These are phyloP conservation scores for Aspergillus heteromorphus DNA, from an alignment of 495 filamentous ascomycete species.

Conservation along the genomic window DNA sequence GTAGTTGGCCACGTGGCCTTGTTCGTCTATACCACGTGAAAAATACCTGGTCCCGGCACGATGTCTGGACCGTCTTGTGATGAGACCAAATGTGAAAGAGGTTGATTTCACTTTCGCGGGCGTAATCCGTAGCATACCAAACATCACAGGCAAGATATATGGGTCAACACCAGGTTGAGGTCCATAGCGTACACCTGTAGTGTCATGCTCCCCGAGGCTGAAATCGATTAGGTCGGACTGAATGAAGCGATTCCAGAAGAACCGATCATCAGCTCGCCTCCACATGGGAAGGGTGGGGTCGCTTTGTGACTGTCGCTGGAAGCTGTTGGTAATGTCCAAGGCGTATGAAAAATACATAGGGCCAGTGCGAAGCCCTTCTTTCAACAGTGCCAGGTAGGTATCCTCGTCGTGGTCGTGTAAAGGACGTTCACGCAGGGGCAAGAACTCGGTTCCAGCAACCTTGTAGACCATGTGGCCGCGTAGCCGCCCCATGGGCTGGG, in stretches of 20 bases:
- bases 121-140: conserved; percentile 84
- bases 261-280: conserved; percentile 90
- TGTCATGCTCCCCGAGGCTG: conserved; percentile 46
- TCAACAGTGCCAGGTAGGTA: conserved; percentile 73
- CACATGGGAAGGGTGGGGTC: conserved; percentile 70
- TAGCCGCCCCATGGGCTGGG: conserved; percentile 80
- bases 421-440: conserved; percentile 87
- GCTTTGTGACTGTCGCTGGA: conserved; percentile 80
- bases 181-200: conserved; percentile 48
- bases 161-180: conserved; percentile 77
- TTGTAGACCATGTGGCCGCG: conserved; percentile 94
- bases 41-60: conserved; percentile 90
- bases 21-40: conserved; percentile 84
- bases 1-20: conserved; percentile 93
- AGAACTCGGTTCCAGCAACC: conserved; percentile 83
- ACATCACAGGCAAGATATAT: conserved; percentile 92
- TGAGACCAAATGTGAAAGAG: conserved; percentile 76
- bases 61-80: conserved; percentile 80
- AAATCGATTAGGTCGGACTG: conserved; percentile 89
- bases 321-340: conserved; percentile 87
- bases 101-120: conserved; percentile 75
- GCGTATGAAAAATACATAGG: conserved; percentile 99
- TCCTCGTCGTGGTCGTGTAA: conserved; percentile 92
- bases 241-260: conserved; percentile 97
- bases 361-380: conserved; percentile 67